Evolutionary conservation across 495 filamentous ascomycete species (phyloP).

Genomic region (Neurospora sp.): DNA sequence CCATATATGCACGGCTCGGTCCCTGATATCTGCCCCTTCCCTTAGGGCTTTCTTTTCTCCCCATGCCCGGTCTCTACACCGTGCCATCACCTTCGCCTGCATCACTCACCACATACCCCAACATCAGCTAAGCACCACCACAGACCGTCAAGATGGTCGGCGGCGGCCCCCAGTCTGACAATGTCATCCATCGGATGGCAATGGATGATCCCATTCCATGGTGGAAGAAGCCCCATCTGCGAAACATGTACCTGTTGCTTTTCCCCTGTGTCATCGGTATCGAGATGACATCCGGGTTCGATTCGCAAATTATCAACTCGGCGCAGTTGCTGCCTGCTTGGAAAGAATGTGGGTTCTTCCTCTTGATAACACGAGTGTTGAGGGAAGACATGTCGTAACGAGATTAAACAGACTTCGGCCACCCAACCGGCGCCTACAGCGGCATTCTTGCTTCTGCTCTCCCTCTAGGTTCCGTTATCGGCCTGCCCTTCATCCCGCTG

Average conservation of each 20-base stretch:
- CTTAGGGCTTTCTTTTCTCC: background rate
- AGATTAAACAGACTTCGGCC: constrained; percentile 25
- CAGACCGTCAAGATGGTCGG: constrained; percentile 28
- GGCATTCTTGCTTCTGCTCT: constrained; percentile 36
- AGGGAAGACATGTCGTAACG: background rate
- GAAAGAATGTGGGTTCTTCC: constrained; percentile 41
- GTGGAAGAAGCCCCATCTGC: constrained; percentile 55
- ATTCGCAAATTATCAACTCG: constrained; percentile 60
- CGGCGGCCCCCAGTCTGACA: constrained; percentile 23
- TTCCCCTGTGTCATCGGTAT: constrained; percentile 60
- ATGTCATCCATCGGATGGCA: constrained; percentile 44
- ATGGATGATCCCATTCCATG: constrained; percentile 45
- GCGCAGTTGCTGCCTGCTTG: constrained; percentile 51
- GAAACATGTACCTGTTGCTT: constrained; percentile 49
- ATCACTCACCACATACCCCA: background rate
- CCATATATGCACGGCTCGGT: background rate
- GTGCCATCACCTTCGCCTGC: background rate
- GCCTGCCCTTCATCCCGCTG: constrained; percentile 49
- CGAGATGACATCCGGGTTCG: constrained; percentile 64
- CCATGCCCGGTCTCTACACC: background rate
- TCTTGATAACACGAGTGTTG: background rate
- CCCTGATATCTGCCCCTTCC: background rate
- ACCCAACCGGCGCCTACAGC: constrained; percentile 34
- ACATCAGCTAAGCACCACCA: background rate
- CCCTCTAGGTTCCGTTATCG: constrained; percentile 36